A percentile compares a stretch with the other conserved stretches of the same genome.
phyloP scores from a whole-genome alignment of 1,284 basidiomycete genomes.

The Omphalotus olearius region DNA sequence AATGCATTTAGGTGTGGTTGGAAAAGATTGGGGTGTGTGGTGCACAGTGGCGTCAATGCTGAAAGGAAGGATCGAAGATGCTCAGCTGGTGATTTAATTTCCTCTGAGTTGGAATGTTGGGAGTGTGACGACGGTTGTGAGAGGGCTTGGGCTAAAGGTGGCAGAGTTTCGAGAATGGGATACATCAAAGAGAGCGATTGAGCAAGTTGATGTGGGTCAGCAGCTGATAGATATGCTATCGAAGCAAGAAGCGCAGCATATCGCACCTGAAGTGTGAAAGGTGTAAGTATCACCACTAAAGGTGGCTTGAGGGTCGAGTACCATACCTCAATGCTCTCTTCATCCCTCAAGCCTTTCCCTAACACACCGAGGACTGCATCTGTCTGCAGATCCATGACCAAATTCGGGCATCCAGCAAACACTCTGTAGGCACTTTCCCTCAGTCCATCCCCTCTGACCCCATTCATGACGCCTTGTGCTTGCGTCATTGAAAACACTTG shows the following conservation, averaged over 20 bases:
- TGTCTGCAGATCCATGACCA: conserved; percentile 68
- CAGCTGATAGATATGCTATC: conserved; percentile 34
- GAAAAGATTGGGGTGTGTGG: conserved; percentile 9
- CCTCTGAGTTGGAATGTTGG: not conserved
- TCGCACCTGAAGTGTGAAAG: conserved; percentile 20
- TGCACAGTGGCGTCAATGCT: conserved; percentile 8
- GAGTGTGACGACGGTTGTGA: not conserved
- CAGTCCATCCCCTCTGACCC: conserved; percentile 28
- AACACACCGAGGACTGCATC: conserved; percentile 61
- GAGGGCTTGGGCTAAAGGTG: conserved; percentile 2
- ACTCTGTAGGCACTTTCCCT: conserved; percentile 60
- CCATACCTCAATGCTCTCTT: conserved; percentile 54
- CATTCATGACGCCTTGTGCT: conserved; percentile 17
- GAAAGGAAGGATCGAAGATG: conserved; percentile 2
- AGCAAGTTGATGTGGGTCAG: conserved; percentile 31
- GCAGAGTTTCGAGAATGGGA: conserved; percentile 13
- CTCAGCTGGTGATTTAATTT: not conserved
- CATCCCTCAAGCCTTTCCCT: conserved; percentile 60
- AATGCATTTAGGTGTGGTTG: conserved; percentile 6
- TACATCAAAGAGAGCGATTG: conserved; percentile 31
- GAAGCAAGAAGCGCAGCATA: conserved; percentile 32
- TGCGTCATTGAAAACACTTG: conserved; percentile 65
- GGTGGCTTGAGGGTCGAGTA: not conserved
- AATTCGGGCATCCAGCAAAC: conserved; percentile 64
- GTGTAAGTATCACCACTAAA: not conserved